These are phyloP conservation scores for Paecilomyces fulvus DNA, from an alignment of 2,329 filamentous ascomycete genomes.

Conservation along the genomic window DNA sequence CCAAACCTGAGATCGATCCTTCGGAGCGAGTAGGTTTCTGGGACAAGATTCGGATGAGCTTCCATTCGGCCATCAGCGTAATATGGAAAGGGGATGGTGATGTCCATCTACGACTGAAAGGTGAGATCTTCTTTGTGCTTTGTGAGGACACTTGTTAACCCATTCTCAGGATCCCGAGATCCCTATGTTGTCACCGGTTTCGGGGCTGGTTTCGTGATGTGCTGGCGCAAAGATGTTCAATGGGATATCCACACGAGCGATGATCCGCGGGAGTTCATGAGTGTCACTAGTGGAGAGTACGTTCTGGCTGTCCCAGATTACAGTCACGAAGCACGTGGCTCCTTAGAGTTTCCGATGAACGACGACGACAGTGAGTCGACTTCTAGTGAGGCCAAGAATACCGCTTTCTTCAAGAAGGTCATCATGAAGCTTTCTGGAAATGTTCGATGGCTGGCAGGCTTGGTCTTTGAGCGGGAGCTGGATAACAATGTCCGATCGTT, in stretches of 20 bases:
- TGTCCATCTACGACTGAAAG: conserved; percentile 87
- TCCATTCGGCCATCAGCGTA: conserved; percentile 82
- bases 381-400: conserved; percentile 57
- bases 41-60: conserved; percentile 93
- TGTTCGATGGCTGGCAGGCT: conserved; percentile 81
- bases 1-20: conserved; percentile 86
- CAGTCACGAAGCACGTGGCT: conserved; percentile 72
- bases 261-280: conserved; percentile 89
- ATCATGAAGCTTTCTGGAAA: conserved; percentile 97
- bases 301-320: conserved; percentile 92
- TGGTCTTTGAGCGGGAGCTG: conserved; percentile 84
- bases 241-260: conserved; percentile 79
- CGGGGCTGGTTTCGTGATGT: conserved; percentile 94
- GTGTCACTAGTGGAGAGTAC: conserved; percentile 89
- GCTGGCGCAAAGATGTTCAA: conserved; percentile 89
- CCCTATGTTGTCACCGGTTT: conserved; percentile 89
- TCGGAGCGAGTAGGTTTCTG: conserved; percentile 95
- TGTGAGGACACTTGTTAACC: conserved; percentile 7
- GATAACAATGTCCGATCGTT: conserved; percentile 65
- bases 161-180: conserved; percentile 58
- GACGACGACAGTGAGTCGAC: conserved; percentile 54
- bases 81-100: conserved; percentile 95
- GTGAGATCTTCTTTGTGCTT: conserved; percentile 30
- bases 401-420: conserved; percentile 93
- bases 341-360: conserved; percentile 34